Percentiles rank a stretch among this genome's conserved stretches.
These are phyloP conservation scores for Mycocentrospora acerina DNA, from an alignment of 2,329 filamentous ascomycete species.

Conservation along the genomic window DNA sequence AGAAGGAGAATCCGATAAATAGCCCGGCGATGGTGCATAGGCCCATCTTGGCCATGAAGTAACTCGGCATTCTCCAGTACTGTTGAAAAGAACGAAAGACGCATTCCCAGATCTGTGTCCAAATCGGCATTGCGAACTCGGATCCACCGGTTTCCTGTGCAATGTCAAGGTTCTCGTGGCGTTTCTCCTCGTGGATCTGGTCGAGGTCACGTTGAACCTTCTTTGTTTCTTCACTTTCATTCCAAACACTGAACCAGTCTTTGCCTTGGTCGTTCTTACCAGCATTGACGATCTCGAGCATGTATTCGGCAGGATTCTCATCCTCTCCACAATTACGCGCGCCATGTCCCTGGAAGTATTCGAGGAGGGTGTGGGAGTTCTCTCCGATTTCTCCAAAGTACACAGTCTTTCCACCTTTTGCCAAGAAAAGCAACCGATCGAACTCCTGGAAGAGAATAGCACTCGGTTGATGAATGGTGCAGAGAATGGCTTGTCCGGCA, in stretches of 20 bases:
- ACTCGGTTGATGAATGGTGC: conserved; percentile 51
- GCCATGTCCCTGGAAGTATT: conserved; percentile 65
- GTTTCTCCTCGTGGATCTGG: conserved; percentile 40
- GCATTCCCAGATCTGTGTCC: conserved; percentile 36
- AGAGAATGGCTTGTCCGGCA: conserved; percentile 48
- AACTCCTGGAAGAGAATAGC: conserved; percentile 50
- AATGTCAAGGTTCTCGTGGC: conserved; percentile 25
- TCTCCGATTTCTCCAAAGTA: conserved; percentile 53
- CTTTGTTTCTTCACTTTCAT: conserved; percentile 18
- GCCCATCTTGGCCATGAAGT: conserved; percentile 41
- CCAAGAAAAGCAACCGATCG: conserved; percentile 47
- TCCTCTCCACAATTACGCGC: conserved; percentile 59
- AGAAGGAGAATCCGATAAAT: conserved; percentile 48
- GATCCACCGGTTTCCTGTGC: conserved; percentile 37
- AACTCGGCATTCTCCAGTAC: conserved; percentile 49
- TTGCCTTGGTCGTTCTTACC: conserved; percentile 30
- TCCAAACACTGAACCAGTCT: conserved; percentile 48
- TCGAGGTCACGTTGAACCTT: conserved; percentile 43
- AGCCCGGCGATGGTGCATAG: conserved; percentile 29
- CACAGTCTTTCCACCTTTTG: conserved; percentile 47
- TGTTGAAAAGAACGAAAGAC: conserved; percentile 48
- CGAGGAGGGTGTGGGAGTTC: conserved; percentile 43
- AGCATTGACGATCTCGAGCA: conserved; percentile 57
- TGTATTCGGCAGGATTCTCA: conserved; percentile 76
- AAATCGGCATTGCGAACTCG: conserved; percentile 49